Percentiles rank a stretch among this genome's conserved stretches.
Evolutionary conservation across 2,329 filamentous ascomycete species (phyloP).

Genomic region (Ilyonectria sp.): DNA sequence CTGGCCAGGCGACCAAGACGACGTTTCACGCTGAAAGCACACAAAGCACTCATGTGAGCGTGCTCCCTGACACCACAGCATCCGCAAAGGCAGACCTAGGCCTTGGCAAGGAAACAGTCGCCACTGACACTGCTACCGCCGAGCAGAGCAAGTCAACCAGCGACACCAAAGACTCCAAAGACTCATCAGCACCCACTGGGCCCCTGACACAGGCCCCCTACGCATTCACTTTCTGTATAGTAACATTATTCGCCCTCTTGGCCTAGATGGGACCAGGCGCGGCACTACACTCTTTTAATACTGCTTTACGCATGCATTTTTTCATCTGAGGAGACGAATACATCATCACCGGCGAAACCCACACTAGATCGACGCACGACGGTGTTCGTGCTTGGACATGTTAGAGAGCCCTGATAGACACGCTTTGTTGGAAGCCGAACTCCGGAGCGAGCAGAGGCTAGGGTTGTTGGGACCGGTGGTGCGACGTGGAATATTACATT

Average conservation of each 20-base stretch:
- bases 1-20: slow-evolving; percentile 34
- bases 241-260: slow-evolving; percentile 46
- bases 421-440: slow-evolving; percentile 25
- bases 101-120: slow-evolving; percentile 44
- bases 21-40: slow-evolving; percentile 20
- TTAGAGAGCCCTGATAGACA: slow-evolving; percentile 18
- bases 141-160: slow-evolving; percentile 34
- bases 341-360: slow-evolving; percentile 24
- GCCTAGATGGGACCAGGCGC: slow-evolving; percentile 32
- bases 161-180: slow-evolving; percentile 44
- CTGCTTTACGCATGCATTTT: slow-evolving; percentile 23
- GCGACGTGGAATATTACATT: slow-evolving; percentile 32
- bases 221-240: slow-evolving; percentile 48
- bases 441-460: slow-evolving; percentile 19
- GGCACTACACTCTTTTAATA: slow-evolving; percentile 50
- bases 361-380: slow-evolving; percentile 32
- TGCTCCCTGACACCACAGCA: slow-evolving; percentile 32
- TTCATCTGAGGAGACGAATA: slow-evolving; percentile 29
- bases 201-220: slow-evolving; percentile 39
- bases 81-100: slow-evolving; percentile 38
- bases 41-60: slow-evolving; percentile 35
- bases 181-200: slow-evolving; percentile 42
- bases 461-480: slow-evolving; percentile 30
- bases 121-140: slow-evolving; percentile 42
- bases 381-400: slow-evolving; percentile 32